Base-by-base conservation (phyloP, 345 rosid species). In the Aquilaria malaccensis region DNA sequence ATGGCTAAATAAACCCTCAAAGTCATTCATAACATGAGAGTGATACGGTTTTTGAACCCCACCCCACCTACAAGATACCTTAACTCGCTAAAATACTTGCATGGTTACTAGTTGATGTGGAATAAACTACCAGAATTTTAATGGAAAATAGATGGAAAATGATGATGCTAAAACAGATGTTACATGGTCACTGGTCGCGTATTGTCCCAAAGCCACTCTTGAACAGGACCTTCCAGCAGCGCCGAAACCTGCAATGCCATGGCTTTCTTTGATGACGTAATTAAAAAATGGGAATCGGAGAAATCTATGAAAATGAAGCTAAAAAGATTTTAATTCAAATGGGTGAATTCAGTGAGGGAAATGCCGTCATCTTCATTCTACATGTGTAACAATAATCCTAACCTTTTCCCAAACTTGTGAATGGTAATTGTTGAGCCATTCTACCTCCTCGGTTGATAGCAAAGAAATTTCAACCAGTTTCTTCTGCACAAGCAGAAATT, bases 321-420 rank as follows among this genome's bases (percentile, higher is more conserved):
- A 13, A 13, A 15, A 54, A 45, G n/a, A 45, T 46, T 47, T 55
- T 45, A 54, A 10, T 2, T 6, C 47, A 30, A 46, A 54, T 2
- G 33, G 29, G 10, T 45, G 1, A n/a, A 60, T 31, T 37, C 43
- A 37, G 5, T 5, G 43, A 10, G 13, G 33, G 2, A 15, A 14
- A 57, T 5, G 9, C 52, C 13, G 7, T 11, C 57, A 10, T 22
- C 2, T 29, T 9, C 60, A 6, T 10, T 11, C 22, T 11, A 10
- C 5, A 56, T 10, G 6, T 47, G 52, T 45, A 50, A 66, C 72
- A 9, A 37, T 37, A 9, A 9, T 37, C 43, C 43, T 37, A 67
- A 86, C 98, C 96, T 93, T 93, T 59, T 83, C 92, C 98, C 98
- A 87, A 58, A 89, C 97, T 76, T 87, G 90, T 2, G 72, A 54